Evolutionary conservation across 2,329 filamentous ascomycete species (phyloP).

Genomic region (Daldinia sp.): DNA sequence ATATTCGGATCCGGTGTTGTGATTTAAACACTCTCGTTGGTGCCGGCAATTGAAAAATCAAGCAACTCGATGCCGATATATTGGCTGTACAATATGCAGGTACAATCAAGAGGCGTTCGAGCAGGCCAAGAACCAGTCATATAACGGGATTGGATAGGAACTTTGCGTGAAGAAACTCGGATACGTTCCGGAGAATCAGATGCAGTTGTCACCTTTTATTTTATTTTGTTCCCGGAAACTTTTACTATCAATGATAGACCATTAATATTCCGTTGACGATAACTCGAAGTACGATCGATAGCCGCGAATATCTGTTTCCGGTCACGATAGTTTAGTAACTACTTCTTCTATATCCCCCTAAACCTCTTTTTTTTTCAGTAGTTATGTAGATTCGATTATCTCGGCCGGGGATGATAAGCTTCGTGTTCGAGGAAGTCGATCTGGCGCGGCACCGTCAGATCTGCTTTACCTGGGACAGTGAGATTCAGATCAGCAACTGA

Average conservation of each 20-base stretch:
- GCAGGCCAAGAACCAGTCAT: constrained; percentile 30
- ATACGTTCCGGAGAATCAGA: constrained; percentile 29
- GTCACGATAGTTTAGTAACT: neutral
- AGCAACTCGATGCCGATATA: constrained; percentile 30
- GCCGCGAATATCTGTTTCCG: constrained; percentile 10
- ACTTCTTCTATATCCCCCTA: neutral
- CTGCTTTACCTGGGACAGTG: constrained; percentile 28
- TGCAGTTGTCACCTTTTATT: constrained; percentile 14
- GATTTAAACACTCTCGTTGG: constrained; percentile 11
- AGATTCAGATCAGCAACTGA: constrained; percentile 48
- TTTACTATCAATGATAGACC: constrained; percentile 15
- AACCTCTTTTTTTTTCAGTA: neutral
- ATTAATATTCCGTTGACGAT: constrained; percentile 11
- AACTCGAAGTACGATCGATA: constrained; percentile 10
- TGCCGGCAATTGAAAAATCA: constrained; percentile 24
- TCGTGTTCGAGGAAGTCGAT: constrained; percentile 14
- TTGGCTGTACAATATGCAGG: constrained; percentile 33
- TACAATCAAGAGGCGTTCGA: constrained; percentile 34
- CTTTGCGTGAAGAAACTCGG: constrained; percentile 18
- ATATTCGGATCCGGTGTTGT: constrained; percentile 26
- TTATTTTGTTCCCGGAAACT: constrained; percentile 13
- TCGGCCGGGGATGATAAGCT: constrained; percentile 11
- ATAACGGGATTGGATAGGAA: constrained; percentile 21
- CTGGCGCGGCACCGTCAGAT: constrained; percentile 25
- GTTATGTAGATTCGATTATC: constrained; percentile 15